Percentiles rank a stretch among this genome's conserved stretches.
Conservation (phyloP, 768 basidiomycete species). For the Collybia sp. region DNA sequence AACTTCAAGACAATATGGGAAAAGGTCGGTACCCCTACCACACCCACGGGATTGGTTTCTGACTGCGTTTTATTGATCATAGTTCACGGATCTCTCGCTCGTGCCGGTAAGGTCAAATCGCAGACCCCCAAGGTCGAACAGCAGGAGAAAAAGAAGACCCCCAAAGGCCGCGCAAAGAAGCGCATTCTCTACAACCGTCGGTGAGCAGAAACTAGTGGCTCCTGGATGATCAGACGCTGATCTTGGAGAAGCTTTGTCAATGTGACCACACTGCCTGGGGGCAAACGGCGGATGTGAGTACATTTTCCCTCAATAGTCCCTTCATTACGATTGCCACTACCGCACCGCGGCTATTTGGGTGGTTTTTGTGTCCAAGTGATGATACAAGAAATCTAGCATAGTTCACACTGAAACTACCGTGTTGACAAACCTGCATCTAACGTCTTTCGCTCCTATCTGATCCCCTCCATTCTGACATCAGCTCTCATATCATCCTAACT, state of each 20-base stretch:
- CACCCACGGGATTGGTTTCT: neutral
- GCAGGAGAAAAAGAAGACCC: conserved; percentile 99
- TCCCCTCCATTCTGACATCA: conserved; percentile 15
- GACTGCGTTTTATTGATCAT: neutral
- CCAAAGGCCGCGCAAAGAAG: conserved; percentile 98
- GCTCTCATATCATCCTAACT: conserved; percentile 7
- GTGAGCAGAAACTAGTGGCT: conserved; percentile 36
- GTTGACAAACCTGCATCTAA: conserved; percentile 84
- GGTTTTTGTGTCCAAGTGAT: conserved; percentile 31
- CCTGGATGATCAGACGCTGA: neutral
- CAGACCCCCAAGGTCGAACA: conserved; percentile 97
- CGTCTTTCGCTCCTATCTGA: conserved; percentile 99
- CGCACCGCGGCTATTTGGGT: neutral
- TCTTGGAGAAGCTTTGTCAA: conserved; percentile 72
- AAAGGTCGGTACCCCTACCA: conserved; percentile 42
- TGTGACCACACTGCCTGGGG: conserved; percentile 84
- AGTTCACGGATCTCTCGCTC: conserved; percentile 99
- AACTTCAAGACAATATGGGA: conserved; percentile 70
- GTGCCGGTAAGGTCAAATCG: conserved; percentile 99
- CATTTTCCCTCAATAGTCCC: conserved; percentile 8
- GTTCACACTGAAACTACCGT: conserved; percentile 92
- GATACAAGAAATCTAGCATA: conserved; percentile 73
- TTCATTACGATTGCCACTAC: conserved; percentile 3
- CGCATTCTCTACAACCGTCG: conserved; percentile 89
- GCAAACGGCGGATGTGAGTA: conserved; percentile 96